phyloP scores from a whole-genome alignment of 169 alveolate genomes.

The Plasmodium billcollinsi region DNA sequence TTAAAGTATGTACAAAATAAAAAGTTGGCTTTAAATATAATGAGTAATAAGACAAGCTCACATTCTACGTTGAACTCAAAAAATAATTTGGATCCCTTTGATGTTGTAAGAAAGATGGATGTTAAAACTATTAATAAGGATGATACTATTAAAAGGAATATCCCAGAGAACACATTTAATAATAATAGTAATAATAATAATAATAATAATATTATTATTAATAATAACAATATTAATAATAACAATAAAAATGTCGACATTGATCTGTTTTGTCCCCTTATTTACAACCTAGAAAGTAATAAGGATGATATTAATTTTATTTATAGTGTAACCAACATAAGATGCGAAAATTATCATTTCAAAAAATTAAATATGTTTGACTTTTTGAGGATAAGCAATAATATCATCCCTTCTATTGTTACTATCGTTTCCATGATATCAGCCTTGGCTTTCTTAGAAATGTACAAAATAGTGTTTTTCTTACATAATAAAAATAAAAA shows the following conservation, averaged over 20 bases:
- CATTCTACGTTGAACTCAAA: no score
- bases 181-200: no score
- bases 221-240: no score
- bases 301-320: constrained; percentile 44
- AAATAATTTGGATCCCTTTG: no score
- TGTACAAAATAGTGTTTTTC: constrained; percentile 46
- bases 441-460: constrained; percentile 36
- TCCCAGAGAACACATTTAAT: no score
- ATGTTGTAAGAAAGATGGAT: no score
- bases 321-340: constrained; percentile 46
- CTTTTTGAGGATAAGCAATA: constrained; percentile 43
- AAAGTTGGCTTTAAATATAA: neutral
- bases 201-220: no score
- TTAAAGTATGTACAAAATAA: constrained; percentile 32
- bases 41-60: no score
- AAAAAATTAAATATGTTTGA: constrained; percentile 26
- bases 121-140: no score
- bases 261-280: constrained; percentile 32
- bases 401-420: constrained; percentile 52
- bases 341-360: constrained; percentile 43
- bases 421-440: constrained; percentile 62
- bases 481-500: neutral
- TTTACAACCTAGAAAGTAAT: constrained; percentile 21
- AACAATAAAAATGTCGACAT: neutral
- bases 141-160: no score